Base-by-base conservation (phyloP, 2,329 filamentous ascomycete species). In the Colletotrichum endophyticum region DNA sequence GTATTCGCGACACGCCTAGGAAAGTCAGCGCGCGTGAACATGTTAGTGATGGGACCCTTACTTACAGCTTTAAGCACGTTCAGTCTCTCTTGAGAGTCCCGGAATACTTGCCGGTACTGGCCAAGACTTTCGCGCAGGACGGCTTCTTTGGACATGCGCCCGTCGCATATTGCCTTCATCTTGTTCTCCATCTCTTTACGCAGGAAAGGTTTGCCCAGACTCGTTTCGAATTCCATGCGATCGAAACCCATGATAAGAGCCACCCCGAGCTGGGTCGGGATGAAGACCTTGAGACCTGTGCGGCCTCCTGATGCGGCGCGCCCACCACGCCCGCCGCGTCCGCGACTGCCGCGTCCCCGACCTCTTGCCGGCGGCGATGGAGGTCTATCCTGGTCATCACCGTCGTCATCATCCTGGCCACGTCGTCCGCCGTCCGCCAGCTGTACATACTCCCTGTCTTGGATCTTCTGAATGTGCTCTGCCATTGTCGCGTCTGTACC, bases 401-500 rank as follows among this genome's bases (percentile, higher is more conserved):
- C 86, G 44, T 85, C 86, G 16, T 81, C 86, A 9, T 82, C 85
- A 56, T 83, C 84, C 30, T 83, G 85, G 61, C 83, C 80, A 72
- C 83, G 76, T 71, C 82, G 79, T 39, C 84, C 83, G 80, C 81
- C 89, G 82, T 86, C 92, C 82, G 82, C 87, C 3, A 94, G 93
- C 73, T 92, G 91, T 66, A 96, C 96, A 81, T 99, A 99, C 80
- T 96, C 90, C 76, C 97, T 90, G 75, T 96, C 92, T 84, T 99
- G 96, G 80, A 99, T 98, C 85, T 96, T 99, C 75, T 95, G 93
- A 81, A 99, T 99, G 83, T 99, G 97, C 81, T 99, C 97, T 0
- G 97, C 97, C 97, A 99, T 99, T 2, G 97, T 99, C 8, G 97
- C 97, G 86, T 99, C 97, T 12, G 97, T 99, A 15, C 97, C 97